Evolutionary conservation across 192 early-diverging fungal species (phyloP).

Genomic region (Linderina pennispora): DNA sequence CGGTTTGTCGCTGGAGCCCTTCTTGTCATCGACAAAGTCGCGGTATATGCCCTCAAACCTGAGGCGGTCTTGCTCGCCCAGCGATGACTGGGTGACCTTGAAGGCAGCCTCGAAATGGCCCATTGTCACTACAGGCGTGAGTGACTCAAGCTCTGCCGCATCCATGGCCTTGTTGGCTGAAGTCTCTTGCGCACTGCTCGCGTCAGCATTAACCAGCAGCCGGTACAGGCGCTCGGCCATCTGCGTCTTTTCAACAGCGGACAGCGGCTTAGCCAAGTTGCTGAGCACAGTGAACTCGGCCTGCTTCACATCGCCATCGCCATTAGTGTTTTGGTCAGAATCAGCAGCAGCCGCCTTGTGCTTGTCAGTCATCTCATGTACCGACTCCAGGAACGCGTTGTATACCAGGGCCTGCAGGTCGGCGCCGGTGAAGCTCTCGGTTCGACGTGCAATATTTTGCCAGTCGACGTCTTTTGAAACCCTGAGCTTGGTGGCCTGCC

Average conservation of each 20-base stretch:
- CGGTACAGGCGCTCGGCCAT: slow-evolving; percentile 14
- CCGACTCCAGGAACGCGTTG: slow-evolving; percentile 84
- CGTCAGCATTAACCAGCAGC: too few relatives aligned
- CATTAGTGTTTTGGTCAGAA: background rate
- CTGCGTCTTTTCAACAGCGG: slow-evolving; percentile 11
- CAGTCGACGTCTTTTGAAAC: slow-evolving; percentile 63
- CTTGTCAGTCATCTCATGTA: slow-evolving; percentile 65
- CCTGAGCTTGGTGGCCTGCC: slow-evolving; percentile 66
- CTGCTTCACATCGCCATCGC: background rate
- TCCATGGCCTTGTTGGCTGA: background rate
- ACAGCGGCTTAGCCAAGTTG: background rate
- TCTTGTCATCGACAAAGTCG: slow-evolving; percentile 45
- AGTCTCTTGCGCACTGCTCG: too few relatives aligned
- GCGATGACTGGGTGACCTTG: slow-evolving; percentile 19
- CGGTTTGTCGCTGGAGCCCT: slow-evolving; percentile 6
- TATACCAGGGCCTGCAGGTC: slow-evolving; percentile 94
- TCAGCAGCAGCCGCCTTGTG: slow-evolving; percentile 10
- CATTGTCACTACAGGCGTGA: slow-evolving; percentile 16
- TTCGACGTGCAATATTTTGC: slow-evolving; percentile 51
- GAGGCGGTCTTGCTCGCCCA: slow-evolving; percentile 14
- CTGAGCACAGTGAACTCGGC: slow-evolving; percentile 10
- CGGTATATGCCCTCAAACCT: slow-evolving; percentile 34
- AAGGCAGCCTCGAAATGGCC: slow-evolving; percentile 24
- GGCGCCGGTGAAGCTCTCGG: slow-evolving; percentile 81
- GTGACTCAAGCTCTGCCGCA: background rate